Conservation (phyloP, 1,284 basidiomycete genomes). For the Acaromyces ingoldii region DNA sequence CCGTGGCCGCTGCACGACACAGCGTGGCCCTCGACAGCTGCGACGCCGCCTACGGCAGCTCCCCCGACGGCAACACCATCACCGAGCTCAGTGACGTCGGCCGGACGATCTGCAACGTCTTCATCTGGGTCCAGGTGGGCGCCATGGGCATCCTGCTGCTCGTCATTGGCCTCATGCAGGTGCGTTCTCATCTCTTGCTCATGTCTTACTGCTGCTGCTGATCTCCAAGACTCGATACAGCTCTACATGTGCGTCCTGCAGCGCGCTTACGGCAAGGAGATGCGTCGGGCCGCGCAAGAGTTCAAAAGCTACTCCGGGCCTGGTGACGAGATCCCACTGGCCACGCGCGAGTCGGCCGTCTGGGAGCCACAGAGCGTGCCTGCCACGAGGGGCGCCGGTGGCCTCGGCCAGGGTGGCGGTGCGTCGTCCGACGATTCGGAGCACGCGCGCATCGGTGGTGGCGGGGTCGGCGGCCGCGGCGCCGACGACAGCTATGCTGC, state of each 20-base stretch:
- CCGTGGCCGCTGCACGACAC: constrained; percentile 34
- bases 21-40: constrained; percentile 25
- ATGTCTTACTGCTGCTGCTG: background rate
- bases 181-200: background rate
- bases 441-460: too few species aligned
- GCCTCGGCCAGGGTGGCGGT: too few species aligned
- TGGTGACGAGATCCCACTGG: constrained; percentile 24
- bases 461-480: too few species aligned
- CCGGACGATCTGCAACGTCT: constrained; percentile 38
- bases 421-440: too few species aligned
- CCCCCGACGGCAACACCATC: constrained; percentile 6
- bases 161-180: constrained; percentile 36
- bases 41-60: constrained; percentile 24
- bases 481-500: too few species aligned
- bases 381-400: too few species aligned
- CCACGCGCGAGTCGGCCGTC: constrained; percentile 29
- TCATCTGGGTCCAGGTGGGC: constrained; percentile 47
- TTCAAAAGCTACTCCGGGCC: background rate
- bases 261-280: constrained; percentile 36
- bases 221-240: constrained; percentile 14
- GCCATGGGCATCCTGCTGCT: constrained; percentile 40
- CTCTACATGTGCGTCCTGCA: constrained; percentile 49
- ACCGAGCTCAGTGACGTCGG: constrained; percentile 16
- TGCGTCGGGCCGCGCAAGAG: constrained; percentile 4
- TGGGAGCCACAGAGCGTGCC: too few species aligned